phyloP scores from a whole-genome alignment of 768 basidiomycete genomes.

The Lactarius hengduanensis region DNA sequence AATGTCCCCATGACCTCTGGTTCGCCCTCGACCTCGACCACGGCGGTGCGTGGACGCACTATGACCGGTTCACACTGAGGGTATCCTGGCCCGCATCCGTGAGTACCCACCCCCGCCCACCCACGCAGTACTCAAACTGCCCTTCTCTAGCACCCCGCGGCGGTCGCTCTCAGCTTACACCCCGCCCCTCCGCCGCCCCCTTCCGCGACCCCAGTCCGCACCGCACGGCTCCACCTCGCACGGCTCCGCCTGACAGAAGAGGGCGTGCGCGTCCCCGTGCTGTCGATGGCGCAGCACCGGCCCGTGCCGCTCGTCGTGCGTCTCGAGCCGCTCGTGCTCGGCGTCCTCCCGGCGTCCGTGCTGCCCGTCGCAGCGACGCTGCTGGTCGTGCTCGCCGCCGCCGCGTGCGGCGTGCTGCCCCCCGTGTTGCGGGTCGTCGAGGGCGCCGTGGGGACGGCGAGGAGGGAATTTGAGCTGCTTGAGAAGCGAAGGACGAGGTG shows the following conservation, averaged over 20 bases:
- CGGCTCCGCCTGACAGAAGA: constrained; percentile 54
- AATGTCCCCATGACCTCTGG: constrained; percentile 37
- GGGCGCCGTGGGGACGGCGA: constrained; percentile 24
- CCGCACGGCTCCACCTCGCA: constrained; percentile 51
- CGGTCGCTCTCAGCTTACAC: constrained; percentile 8
- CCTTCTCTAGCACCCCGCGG: constrained; percentile 9
- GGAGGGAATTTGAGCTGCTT: constrained; percentile 23
- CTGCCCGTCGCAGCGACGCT: constrained; percentile 37
- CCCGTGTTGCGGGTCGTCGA: constrained; percentile 19
- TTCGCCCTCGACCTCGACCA: constrained; percentile 34
- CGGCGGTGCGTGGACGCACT: constrained; percentile 30
- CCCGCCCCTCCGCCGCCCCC: not conserved
- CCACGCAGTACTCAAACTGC: not conserved
- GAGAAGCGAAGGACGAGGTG: constrained; percentile 1
- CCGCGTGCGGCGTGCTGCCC: constrained; percentile 26
- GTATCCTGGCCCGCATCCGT: constrained; percentile 41
- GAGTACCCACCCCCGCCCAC: constrained; percentile 11
- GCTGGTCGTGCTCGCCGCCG: constrained; percentile 31
- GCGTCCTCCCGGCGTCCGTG: constrained; percentile 57
- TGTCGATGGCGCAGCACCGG: not conserved
- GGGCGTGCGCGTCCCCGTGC: constrained; percentile 49
- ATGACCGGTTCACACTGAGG: constrained; percentile 36
- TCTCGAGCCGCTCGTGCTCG: constrained; percentile 61
- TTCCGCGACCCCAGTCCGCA: not conserved
- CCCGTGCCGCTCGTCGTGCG: constrained; percentile 50